Conservation (phyloP, 768 basidiomycete species). For the Rhizopogon rudus region DNA sequence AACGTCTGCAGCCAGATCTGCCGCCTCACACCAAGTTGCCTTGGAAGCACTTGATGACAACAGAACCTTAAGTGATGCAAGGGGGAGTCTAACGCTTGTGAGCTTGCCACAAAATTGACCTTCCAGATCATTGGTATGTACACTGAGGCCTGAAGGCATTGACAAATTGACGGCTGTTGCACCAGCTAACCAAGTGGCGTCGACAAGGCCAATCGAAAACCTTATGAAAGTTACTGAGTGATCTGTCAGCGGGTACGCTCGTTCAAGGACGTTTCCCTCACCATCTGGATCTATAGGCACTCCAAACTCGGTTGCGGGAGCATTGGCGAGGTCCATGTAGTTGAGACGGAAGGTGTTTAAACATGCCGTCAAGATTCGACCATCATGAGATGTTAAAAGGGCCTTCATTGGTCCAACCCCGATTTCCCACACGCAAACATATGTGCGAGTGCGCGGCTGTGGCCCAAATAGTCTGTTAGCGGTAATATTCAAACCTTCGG, state of each 20-base stretch:
- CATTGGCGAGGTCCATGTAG: constrained; percentile 72
- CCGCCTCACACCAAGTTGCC: constrained; percentile 65
- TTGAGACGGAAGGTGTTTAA: constrained; percentile 59
- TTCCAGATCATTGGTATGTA: constrained; percentile 75
- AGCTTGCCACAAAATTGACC: constrained; percentile 63
- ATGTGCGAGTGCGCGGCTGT: constrained; percentile 76
- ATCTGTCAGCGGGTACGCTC: constrained; percentile 4
- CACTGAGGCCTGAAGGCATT: constrained; percentile 52
- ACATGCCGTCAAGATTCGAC: constrained; percentile 45
- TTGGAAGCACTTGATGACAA: constrained; percentile 33
- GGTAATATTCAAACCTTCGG: constrained; percentile 69
- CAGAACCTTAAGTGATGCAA: constrained; percentile 45
- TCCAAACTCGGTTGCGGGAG: constrained; percentile 67
- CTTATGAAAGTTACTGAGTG: constrained; percentile 80
- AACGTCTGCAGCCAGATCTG: constrained; percentile 44
- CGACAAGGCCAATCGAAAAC: constrained; percentile 47
- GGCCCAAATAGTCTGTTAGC: constrained; percentile 89
- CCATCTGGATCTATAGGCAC: constrained; percentile 73
- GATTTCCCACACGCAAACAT: constrained; percentile 93
- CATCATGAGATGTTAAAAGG: constrained; percentile 49
- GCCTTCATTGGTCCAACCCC: constrained; percentile 60
- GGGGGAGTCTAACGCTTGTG: constrained; percentile 54
- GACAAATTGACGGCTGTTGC: constrained; percentile 49
- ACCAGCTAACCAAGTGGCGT: constrained; percentile 51
- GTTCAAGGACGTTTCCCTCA: constrained; percentile 27